Conservation (phyloP, 805 yeast genomes). For the Starmerella khaoyaiensis region DNA sequence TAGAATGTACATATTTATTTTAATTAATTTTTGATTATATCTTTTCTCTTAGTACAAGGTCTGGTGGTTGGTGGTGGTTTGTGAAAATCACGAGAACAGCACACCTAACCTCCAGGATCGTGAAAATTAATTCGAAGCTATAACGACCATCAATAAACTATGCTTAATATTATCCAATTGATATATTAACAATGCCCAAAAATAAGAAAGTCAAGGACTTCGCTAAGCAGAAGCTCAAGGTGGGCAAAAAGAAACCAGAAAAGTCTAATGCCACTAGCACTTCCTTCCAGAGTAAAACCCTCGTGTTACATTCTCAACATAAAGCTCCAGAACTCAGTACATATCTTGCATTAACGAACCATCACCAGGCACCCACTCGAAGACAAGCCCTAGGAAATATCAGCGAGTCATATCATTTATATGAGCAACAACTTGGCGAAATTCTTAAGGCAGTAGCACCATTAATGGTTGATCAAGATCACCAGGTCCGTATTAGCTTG, state of each 20-base stretch:
- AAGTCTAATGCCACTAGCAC: slow-evolving; percentile 75
- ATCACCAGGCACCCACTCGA: slow-evolving; percentile 22
- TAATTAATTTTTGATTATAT: not conserved
- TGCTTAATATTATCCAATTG: no score
- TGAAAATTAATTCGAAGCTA: no score
- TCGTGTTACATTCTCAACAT: slow-evolving; percentile 37
- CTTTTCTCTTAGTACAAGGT: no score
- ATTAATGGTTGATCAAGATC: slow-evolving; percentile 52
- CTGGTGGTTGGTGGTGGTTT: no score
- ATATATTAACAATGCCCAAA: slow-evolving; percentile 12
- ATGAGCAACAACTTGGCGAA: slow-evolving; percentile 14
- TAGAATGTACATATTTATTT: not conserved
- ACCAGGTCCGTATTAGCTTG: slow-evolving; percentile 48
- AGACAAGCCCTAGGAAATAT: slow-evolving; percentile 21
- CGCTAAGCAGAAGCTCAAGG: slow-evolving; percentile 63
- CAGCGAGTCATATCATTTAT: slow-evolving; percentile 9
- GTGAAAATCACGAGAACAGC: no score
- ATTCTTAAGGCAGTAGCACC: slow-evolving; percentile 44
- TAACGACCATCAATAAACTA: no score
- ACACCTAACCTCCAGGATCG: no score
- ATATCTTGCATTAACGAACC: slow-evolving; percentile 19
- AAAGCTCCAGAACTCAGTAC: slow-evolving; percentile 12
- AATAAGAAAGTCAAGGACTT: slow-evolving; percentile 59
- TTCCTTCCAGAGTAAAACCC: slow-evolving; percentile 59
- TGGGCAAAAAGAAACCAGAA: slow-evolving; percentile 67